phyloP scores from a whole-genome alignment of 768 basidiomycete genomes.

The Leccinum obscurum region DNA sequence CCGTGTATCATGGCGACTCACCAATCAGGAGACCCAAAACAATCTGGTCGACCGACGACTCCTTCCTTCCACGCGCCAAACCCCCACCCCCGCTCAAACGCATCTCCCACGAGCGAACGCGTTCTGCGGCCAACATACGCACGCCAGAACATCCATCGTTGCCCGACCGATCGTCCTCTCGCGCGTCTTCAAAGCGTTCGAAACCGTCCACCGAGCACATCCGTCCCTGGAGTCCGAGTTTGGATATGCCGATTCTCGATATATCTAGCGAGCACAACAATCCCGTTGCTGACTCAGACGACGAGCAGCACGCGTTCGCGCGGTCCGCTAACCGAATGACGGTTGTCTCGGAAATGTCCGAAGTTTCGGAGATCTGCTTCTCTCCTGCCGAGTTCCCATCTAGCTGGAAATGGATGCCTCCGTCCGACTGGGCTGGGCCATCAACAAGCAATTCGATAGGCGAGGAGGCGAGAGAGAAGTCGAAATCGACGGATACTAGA shows the following conservation, averaged over 20 bases:
- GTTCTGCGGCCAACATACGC: neutral
- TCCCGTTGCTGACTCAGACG: neutral
- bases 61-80: constrained; percentile 24
- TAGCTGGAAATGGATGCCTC: constrained; percentile 22
- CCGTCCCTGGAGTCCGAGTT: neutral
- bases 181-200: neutral
- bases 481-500: neutral
- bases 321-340: neutral
- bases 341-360: neutral
- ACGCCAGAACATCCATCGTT: neutral
- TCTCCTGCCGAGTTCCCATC: neutral
- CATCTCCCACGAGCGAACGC: constrained; percentile 12
- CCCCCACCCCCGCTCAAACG: constrained; percentile 16
- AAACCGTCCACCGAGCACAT: neutral
- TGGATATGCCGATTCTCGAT: neutral
- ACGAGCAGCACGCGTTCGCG: neutral
- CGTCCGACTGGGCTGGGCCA: constrained; percentile 28
- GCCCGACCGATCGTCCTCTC: neutral
- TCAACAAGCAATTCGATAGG: neutral
- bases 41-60: constrained; percentile 19
- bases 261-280: neutral
- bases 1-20: neutral
- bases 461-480: neutral
- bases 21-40: neutral
- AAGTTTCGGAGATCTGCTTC: neutral